Base-by-base conservation (phyloP, 352 stramenopile species). In the Salisapilia sapeloensis region DNA sequence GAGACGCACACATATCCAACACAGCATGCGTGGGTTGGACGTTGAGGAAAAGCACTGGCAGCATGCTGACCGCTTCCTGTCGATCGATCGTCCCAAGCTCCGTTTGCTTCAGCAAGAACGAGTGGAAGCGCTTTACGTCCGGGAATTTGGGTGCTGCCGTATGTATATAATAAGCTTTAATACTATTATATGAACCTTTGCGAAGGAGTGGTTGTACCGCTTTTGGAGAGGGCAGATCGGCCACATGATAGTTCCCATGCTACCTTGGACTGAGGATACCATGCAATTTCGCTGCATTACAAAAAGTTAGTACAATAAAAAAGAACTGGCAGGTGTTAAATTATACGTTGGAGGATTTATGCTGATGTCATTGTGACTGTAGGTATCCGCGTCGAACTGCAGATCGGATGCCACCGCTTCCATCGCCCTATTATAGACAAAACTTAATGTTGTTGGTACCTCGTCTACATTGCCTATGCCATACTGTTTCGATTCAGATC, bases 61-160 rank as follows among this genome's bases (percentile, higher is more conserved):
- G 62, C 94, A 99, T 99, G 43, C 77, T 97, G 34, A 97, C 96
- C 5, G 95, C 70, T 47, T 99, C 96, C 48, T 99, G 95, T 9
- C 96, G 81, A 24, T 95, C 94, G 9, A 99, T 75, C 28, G 76
- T 86, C 12, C 94, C 91, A 28, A 59, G 63, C 19, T 93, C 66
- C 12, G 79, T 96, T 40, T 98, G 70, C 31, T 83, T 62, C 23
- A 96, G 74, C 24, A 99, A 61, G 51, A 66, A 95, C 18, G 83
- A 41, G 54, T 97, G 89, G 35, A 99, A 91, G 12, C 61, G 48
- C 44, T 86, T 60, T 15, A 97, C 55, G n/a, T 54, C 58, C 21
- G 60, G 66, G 30, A 81, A 47, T 46, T 84, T 82, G n/a, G 71
- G 70, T 4, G 75, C 75, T 83, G 40, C 5, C n/a, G n/a, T n/a